Base-by-base conservation (phyloP, 108 stramenopile species). In the Pseudonitzschia pungens region DNA sequence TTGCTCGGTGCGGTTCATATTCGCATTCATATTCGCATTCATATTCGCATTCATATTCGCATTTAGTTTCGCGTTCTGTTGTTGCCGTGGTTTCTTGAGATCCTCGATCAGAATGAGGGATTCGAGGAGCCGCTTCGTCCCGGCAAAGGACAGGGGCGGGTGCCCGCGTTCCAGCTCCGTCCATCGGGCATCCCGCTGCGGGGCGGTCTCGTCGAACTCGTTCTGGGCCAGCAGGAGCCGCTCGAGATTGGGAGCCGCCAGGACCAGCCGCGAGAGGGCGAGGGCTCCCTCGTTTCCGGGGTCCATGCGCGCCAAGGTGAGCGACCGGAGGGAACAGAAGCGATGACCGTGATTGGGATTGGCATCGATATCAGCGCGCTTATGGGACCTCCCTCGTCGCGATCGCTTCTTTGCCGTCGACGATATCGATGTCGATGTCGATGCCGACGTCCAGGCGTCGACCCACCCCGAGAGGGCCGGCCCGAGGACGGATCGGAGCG, bases 131-230 rank as follows among this genome's bases (percentile, higher is more conserved):
- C 54, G 54, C 26, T 55, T 55, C 22, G 54, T 55, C 22, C 54
- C 54, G 54, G 54, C 54, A 55, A 55, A 55, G 24, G 54, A 55
- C 9, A 55, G 54, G 24, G 54, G 22, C 54, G 54, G 54, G 22
- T 55, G 54, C 4, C 10, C 4, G 1, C 10, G 45, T 18, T 48
- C 45, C 45, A 48, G 45, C 16, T 14, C 45, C 7, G 2, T 14
- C 45, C 45, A 48, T 14, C 45, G 45, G 9, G 36, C 36, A n/a
- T 51, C 54, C 6, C 10, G 9, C 21, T 20, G 24, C 9, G n/a
- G 5, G n/a, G 18, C 52, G 5, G 16, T 20, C 18, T 20, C 52
- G 5, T n/a, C 9, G 50, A 8, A 51, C 3, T 51, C 50, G 26
- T 55, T 26, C 22, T 24, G n/a, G 21, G 54, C 54, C 54, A 55